Percentiles rank a stretch among this genome's conserved stretches.
Conservation (phyloP, 2,329 filamentous ascomycete species). For the Nigrospora sphaerica region DNA sequence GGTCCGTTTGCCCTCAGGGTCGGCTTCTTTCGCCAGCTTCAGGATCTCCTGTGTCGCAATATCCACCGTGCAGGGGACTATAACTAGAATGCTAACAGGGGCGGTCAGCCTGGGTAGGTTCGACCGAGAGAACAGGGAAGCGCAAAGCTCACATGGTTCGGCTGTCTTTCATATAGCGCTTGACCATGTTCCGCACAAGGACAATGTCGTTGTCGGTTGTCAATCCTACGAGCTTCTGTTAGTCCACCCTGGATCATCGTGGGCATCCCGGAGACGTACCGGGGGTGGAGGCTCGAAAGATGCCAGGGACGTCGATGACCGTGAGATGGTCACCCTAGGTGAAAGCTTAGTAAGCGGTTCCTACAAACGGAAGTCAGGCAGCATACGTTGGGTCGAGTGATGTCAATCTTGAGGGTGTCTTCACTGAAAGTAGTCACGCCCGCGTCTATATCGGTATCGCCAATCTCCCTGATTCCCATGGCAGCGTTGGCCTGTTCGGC, state of each 20-base stretch:
- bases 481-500: conserved; percentile 1
- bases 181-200: conserved; percentile 9
- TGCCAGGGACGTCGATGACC: conserved; percentile 7
- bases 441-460: neutral
- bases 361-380: neutral
- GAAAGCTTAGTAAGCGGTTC: neutral
- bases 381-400: conserved; percentile 6
- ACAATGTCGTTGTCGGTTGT: conserved; percentile 7
- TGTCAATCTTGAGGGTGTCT: conserved; percentile 10
- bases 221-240: neutral
- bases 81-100: conserved; percentile 31
- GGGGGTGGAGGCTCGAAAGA: conserved; percentile 2
- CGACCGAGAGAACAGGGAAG: neutral
- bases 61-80: conserved; percentile 32
- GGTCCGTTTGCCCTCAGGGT: conserved; percentile 32
- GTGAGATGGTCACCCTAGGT: conserved; percentile 4
- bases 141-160: conserved; percentile 28
- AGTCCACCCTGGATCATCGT: neutral
- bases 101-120: neutral
- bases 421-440: conserved; percentile 2
- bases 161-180: conserved; percentile 30
- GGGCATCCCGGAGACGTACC: neutral
- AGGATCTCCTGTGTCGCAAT: conserved; percentile 34
- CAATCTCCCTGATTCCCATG: conserved; percentile 2
- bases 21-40: conserved; percentile 25